A percentile compares a stretch with the other conserved stretches of the same genome.
Evolutionary conservation across 192 early-diverging fungal species (phyloP).

Genomic region (Backusella westeae): DNA sequence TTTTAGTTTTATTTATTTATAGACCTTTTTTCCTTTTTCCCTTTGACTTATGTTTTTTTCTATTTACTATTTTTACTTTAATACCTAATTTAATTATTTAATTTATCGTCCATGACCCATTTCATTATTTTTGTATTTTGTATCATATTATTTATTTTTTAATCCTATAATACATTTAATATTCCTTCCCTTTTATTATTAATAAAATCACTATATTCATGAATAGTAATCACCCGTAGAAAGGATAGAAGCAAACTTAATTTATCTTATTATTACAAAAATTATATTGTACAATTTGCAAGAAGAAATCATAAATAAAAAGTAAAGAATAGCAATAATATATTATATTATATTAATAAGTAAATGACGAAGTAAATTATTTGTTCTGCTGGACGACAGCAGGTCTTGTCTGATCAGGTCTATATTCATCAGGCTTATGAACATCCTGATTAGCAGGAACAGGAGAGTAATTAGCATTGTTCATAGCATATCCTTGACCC

Average conservation of each 20-base stretch:
- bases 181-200: background rate
- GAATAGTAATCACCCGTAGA: background rate
- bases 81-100: background rate
- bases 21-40: background rate
- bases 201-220: background rate
- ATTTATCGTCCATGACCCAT: background rate
- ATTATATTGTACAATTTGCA: background rate
- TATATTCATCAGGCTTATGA: slow-evolving; percentile 11
- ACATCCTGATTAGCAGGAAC: slow-evolving; percentile 1
- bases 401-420: background rate
- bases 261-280: slow-evolving; percentile 3
- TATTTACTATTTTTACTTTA: background rate
- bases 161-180: background rate
- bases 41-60: background rate
- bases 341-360: slow-evolving; percentile 7
- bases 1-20: background rate
- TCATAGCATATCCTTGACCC: slow-evolving; percentile 5
- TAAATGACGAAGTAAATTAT: slow-evolving; percentile 3
- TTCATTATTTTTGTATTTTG: background rate
- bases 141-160: background rate
- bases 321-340: background rate
- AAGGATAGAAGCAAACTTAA: background rate
- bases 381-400: background rate
- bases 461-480: background rate
- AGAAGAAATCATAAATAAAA: background rate